Evolutionary conservation across 2,329 filamentous ascomycete species (phyloP).

Genomic region (Calcarisporium arbuscula): DNA sequence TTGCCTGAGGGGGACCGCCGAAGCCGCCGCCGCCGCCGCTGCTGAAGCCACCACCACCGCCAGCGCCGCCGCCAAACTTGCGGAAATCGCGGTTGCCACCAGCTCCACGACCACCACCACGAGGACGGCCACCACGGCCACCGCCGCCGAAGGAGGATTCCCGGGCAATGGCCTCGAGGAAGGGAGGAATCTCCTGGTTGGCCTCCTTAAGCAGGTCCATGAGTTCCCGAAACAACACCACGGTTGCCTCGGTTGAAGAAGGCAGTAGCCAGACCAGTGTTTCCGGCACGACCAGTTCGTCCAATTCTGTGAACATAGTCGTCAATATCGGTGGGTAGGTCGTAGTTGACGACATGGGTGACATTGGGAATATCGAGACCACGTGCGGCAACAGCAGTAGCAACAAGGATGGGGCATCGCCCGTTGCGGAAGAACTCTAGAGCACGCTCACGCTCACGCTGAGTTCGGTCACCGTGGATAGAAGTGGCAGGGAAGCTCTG

Average conservation of each 20-base stretch:
- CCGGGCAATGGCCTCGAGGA: constrained; percentile 95
- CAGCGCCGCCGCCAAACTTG: constrained; percentile 60
- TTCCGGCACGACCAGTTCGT: constrained; percentile 99
- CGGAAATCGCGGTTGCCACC: constrained; percentile 86
- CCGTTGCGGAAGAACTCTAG: constrained; percentile 96
- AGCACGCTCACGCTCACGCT: constrained; percentile 97
- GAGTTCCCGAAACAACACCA: constrained; percentile 90
- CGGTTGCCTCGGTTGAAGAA: constrained; percentile 99
- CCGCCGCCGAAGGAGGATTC: constrained; percentile 82
- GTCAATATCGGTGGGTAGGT: constrained; percentile 96
- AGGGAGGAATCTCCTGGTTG: constrained; percentile 90
- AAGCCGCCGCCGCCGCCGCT: constrained; percentile 32
- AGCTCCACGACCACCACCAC: constrained; percentile 54
- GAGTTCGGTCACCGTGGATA: constrained; percentile 96
- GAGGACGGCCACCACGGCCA: constrained; percentile 49
- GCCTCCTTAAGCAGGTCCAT: constrained; percentile 98
- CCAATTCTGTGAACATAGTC: constrained; percentile 99
- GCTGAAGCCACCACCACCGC: constrained; percentile 36
- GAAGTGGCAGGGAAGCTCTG: constrained; percentile 97
- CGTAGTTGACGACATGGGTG: constrained; percentile 97
- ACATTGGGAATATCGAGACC: constrained; percentile 95
- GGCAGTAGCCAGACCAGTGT: constrained; percentile 95
- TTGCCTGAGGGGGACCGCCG: constrained; percentile 22
- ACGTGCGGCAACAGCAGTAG: constrained; percentile 89
- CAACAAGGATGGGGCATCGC: constrained; percentile 92